Base-by-base conservation (phyloP, 345 rosid genomes). In the Diplotaxis tenuifolia region DNA sequence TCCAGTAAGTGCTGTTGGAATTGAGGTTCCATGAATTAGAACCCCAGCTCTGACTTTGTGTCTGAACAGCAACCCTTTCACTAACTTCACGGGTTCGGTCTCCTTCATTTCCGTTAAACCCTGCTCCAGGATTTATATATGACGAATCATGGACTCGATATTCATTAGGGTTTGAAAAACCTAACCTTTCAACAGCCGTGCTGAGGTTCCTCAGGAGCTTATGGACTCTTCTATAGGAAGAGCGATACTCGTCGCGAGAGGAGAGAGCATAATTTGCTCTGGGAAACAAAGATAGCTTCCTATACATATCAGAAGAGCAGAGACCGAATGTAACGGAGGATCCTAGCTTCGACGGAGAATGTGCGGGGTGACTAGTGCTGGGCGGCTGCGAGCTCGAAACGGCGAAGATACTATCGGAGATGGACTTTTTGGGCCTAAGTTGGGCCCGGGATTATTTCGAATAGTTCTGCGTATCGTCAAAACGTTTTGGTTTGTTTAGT, bases 171-270 rank as follows among this genome's bases (percentile, higher is more conserved):
- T 60, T 66, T 25, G 38, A 66, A 52, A 78, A 66, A 65, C 86
- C 85, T 57, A 71, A 83, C 74, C 85, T 82, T 82, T 86, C 77
- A 16, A 84, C 72, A 5, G 86, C 87, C 2, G 88, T 86, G 80
- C 72, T 72, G 70, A 83, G 63, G 73, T 75, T 40, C 62, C 70
- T 79, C 58, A 78, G 56, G 9, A 76, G 19, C 16, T 21, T 60
- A 59, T 58, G 29, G 1, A 75, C 64, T 52, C 56, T 56, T 56
- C 63, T 47, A 65, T 71, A 77, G 20, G 75, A 60, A 67, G 82
- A 78, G 57, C 72, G 62, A 65, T 76, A 36, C 81, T 81, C 83
- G 82, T 61, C 74, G 29, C 78, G 62, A 20, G 81, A 21, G 47
- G 80, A 63, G 6, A 78, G 1, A 36, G 78, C 58, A 34, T 78